phyloP scores from a whole-genome alignment of 306 rosid species.

The Begonia loranthoides region DNA sequence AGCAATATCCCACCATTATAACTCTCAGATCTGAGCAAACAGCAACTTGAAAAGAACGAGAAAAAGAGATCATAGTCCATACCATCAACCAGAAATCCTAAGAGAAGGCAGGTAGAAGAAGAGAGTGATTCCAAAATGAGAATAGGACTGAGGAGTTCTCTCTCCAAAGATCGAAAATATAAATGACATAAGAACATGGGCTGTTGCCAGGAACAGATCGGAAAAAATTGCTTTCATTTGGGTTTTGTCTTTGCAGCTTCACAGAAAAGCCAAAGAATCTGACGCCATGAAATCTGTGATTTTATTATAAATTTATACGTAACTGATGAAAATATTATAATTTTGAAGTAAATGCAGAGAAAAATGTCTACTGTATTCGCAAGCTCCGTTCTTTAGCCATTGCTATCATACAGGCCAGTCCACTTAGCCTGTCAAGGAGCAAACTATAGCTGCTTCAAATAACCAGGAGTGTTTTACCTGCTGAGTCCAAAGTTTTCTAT shows the following conservation, averaged over 20 bases:
- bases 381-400: neutral
- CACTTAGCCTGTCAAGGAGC: too few relatives aligned
- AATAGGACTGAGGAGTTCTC: slow-evolving; percentile 18
- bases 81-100: slow-evolving; percentile 8
- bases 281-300: slow-evolving; percentile 24
- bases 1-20: slow-evolving; percentile 5
- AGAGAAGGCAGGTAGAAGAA: neutral
- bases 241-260: slow-evolving; percentile 20
- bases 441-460: too few relatives aligned
- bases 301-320: slow-evolving; percentile 9
- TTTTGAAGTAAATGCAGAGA: too few relatives aligned
- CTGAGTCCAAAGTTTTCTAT: neutral
- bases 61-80: slow-evolving; percentile 7
- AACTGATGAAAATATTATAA: slow-evolving; percentile 13
- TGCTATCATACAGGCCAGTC: neutral
- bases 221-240: slow-evolving; percentile 29
- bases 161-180: slow-evolving; percentile 13
- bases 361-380: neutral
- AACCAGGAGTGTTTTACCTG: too few relatives aligned
- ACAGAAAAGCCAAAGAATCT: slow-evolving; percentile 24
- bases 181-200: slow-evolving; percentile 35
- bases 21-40: neutral
- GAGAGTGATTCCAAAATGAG: slow-evolving; percentile 9
- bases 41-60: too few relatives aligned
- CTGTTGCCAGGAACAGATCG: slow-evolving; percentile 41